A percentile compares a stretch with the other conserved stretches of the same genome.
Evolutionary conservation across 129 eudicot species (phyloP).

Genomic region (Flaveria sonorensis): DNA sequence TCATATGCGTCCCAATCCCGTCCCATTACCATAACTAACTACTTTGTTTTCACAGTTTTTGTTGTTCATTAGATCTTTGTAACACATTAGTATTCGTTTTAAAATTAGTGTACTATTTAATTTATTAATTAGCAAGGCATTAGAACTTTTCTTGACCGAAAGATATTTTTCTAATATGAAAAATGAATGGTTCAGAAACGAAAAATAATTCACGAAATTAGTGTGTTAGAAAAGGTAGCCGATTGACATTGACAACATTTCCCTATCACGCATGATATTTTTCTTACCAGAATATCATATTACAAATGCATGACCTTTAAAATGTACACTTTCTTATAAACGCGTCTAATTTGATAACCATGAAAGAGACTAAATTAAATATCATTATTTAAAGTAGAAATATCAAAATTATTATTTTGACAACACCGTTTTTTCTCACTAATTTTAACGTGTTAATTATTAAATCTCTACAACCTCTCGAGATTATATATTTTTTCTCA

Average conservation of each 20-base stretch:
- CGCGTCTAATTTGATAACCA: neutral
- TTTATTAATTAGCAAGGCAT: no score
- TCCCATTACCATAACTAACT: no score
- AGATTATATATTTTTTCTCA: no score
- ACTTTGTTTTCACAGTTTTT: no score
- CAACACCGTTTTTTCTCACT: neutral
- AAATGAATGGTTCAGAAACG: slow-evolving; percentile 3
- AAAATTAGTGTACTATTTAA: no score
- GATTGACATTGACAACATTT: slow-evolving; percentile 5
- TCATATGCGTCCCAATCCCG: no score
- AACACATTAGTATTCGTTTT: no score
- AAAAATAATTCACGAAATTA: neutral
- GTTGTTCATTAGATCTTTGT: no score
- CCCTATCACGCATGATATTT: neutral
- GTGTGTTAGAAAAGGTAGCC: neutral
- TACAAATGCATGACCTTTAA: neutral
- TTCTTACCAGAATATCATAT: neutral
- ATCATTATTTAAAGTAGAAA: neutral
- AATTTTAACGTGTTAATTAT: no score
- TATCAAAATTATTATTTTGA: no score
- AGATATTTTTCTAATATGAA: neutral
- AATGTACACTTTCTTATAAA: neutral
- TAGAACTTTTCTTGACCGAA: neutral
- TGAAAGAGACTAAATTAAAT: neutral
- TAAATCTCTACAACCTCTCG: no score